phyloP scores from a whole-genome alignment of 345 rosid genomes.

The Sonneratia caseolaris region DNA sequence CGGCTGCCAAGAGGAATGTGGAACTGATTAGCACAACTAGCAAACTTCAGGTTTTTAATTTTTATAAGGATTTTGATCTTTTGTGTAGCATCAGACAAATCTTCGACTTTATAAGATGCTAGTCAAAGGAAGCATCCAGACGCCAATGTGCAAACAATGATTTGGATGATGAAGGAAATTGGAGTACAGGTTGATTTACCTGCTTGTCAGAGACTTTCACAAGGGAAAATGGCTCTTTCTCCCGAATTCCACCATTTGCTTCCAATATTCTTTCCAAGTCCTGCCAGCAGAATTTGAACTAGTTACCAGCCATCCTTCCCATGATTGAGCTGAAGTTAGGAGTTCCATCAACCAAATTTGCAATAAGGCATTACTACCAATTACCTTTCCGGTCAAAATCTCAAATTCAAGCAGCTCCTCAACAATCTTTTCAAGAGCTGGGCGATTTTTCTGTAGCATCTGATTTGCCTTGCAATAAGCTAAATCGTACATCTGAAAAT shows the following conservation, averaged over 20 bases:
- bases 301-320: neutral
- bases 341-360: neutral
- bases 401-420: slow-evolving; percentile 85
- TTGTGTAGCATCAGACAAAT: neutral
- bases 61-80: neutral
- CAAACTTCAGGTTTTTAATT: neutral
- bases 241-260: slow-evolving; percentile 51
- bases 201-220: slow-evolving; percentile 30
- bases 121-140: neutral
- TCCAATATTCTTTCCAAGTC: slow-evolving; percentile 62
- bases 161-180: neutral
- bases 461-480: slow-evolving; percentile 72
- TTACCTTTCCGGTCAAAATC: slow-evolving; percentile 82
- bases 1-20: slow-evolving; percentile 34
- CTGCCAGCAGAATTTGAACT: slow-evolving; percentile 20
- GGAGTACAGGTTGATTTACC: slow-evolving; percentile 22
- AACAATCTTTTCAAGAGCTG: slow-evolving; percentile 72
- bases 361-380: neutral
- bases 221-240: slow-evolving; percentile 80
- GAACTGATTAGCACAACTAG: neutral
- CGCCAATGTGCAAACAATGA: neutral
- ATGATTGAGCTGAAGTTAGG: neutral
- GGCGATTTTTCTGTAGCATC: slow-evolving; percentile 62
- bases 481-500: slow-evolving; percentile 60
- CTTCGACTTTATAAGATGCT: neutral